These are phyloP conservation scores for Triglochin maritima DNA, from an alignment of 106 monocot genomes.

Conservation along the genomic window DNA sequence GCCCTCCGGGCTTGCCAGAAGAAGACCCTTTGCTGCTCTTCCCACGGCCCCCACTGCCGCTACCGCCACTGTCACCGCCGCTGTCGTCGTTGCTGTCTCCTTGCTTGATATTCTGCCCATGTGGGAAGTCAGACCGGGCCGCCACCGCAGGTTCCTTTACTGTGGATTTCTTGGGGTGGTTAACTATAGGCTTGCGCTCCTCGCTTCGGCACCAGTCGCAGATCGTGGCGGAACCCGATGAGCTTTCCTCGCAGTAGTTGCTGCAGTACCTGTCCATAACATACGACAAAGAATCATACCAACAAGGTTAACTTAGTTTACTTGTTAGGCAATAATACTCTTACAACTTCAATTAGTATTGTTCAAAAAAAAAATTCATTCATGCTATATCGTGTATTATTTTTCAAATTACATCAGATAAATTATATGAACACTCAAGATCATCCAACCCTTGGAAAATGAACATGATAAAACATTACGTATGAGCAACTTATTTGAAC, in stretches of 20 bases:
- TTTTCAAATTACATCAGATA: no score
- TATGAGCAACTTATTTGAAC: no score
- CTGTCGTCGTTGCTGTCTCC: not conserved
- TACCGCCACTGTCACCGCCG: not conserved
- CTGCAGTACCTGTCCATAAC: conserved; percentile 43
- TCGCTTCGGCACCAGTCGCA: conserved; percentile 48
- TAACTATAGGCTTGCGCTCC: not conserved
- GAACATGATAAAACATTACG: no score
- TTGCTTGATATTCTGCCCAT: conserved; percentile 11
- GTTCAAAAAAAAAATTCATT: no score
- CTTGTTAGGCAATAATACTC: no score
- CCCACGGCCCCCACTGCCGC: not conserved
- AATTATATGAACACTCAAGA: no score
- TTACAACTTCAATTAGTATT: no score
- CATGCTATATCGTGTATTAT: no score
- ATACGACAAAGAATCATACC: not conserved
- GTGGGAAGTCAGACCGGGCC: not conserved
- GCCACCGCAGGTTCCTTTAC: not conserved
- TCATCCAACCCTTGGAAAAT: no score
- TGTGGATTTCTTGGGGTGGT: not conserved
- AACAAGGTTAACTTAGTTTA: no score
- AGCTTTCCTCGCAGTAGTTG: conserved; percentile 30
- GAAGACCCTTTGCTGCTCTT: not conserved
- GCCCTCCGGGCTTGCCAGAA: conserved; percentile 16
- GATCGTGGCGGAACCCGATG: conserved; percentile 2